Conservation (phyloP, 345 rosid species). For the Ceriops zippeliana region DNA sequence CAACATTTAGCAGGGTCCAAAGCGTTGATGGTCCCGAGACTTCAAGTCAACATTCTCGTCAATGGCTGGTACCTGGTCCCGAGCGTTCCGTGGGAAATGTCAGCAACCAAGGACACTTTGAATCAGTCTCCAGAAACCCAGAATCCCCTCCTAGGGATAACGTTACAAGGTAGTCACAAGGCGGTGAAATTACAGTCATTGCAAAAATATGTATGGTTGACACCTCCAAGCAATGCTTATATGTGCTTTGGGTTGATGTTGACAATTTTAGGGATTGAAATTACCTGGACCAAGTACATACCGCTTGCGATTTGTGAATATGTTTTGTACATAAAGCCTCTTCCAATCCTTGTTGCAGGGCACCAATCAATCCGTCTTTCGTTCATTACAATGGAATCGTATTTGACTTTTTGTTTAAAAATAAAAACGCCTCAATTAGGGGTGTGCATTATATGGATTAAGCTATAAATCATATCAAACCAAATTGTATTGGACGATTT, state of each 20-base stretch:
- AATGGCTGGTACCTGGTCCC: constrained; percentile 22
- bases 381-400: not conserved
- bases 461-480: too few relatives aligned
- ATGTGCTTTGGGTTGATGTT: not conserved
- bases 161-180: constrained; percentile 13
- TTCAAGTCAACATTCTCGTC: constrained; percentile 24
- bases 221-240: not conserved
- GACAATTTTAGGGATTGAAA: not conserved
- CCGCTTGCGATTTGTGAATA: constrained; percentile 6
- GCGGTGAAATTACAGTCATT: not conserved
- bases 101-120: constrained; percentile 16
- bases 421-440: not conserved
- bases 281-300: not conserved
- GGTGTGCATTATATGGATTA: too few relatives aligned
- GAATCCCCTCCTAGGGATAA: constrained; percentile 15
- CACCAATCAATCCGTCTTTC: not conserved
- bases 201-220: not conserved
- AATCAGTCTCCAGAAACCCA: constrained; percentile 9
- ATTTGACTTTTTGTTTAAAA: not conserved
- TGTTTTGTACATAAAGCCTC: constrained; percentile 19
- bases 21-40: constrained; percentile 25
- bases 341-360: not conserved
- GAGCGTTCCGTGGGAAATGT: constrained; percentile 18
- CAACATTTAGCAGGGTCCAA: constrained; percentile 19
- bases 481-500: too few relatives aligned